These are phyloP conservation scores for Phialophora chinensis DNA, from an alignment of 2,329 filamentous ascomycete species.

Conservation along the genomic window DNA sequence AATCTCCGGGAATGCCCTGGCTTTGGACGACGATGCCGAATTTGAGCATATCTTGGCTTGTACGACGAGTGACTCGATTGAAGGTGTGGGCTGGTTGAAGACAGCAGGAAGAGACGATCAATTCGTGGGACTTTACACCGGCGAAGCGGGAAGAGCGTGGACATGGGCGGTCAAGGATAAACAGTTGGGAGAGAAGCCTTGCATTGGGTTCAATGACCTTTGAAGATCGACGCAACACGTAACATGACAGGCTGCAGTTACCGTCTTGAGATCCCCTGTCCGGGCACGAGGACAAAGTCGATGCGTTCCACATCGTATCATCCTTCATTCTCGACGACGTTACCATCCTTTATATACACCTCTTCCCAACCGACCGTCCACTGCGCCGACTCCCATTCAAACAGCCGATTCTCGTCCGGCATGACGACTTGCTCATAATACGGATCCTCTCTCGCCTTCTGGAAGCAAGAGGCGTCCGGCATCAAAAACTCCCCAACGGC, in stretches of 20 bases:
- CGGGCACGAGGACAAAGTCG: not conserved
- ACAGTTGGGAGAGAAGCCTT: slow-evolving; percentile 23
- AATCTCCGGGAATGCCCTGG: slow-evolving; percentile 67
- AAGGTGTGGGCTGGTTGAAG: slow-evolving; percentile 34
- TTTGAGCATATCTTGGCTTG: slow-evolving; percentile 34
- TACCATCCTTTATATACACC: slow-evolving; percentile 18
- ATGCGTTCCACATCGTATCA: not conserved
- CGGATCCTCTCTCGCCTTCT: slow-evolving; percentile 11
- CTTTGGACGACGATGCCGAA: slow-evolving; percentile 31
- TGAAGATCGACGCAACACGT: slow-evolving; percentile 16
- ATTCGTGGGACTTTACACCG: slow-evolving; percentile 58
- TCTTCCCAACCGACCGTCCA: slow-evolving; percentile 19
- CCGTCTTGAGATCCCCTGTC: not conserved
- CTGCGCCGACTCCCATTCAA: slow-evolving; percentile 8
- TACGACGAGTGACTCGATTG: slow-evolving; percentile 33
- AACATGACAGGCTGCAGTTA: not conserved
- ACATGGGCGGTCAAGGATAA: slow-evolving; percentile 47
- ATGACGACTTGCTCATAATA: slow-evolving; percentile 11
- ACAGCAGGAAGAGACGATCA: slow-evolving; percentile 57
- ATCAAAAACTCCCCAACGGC: slow-evolving; percentile 14
- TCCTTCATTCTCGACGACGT: slow-evolving; percentile 1
- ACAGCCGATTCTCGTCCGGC: slow-evolving; percentile 13
- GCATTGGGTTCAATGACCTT: slow-evolving; percentile 40
- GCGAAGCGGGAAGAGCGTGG: slow-evolving; percentile 57
- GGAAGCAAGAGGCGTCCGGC: slow-evolving; percentile 11